phyloP scores from a whole-genome alignment of 257 asterid genomes.

The Nicotiana tabacum region DNA sequence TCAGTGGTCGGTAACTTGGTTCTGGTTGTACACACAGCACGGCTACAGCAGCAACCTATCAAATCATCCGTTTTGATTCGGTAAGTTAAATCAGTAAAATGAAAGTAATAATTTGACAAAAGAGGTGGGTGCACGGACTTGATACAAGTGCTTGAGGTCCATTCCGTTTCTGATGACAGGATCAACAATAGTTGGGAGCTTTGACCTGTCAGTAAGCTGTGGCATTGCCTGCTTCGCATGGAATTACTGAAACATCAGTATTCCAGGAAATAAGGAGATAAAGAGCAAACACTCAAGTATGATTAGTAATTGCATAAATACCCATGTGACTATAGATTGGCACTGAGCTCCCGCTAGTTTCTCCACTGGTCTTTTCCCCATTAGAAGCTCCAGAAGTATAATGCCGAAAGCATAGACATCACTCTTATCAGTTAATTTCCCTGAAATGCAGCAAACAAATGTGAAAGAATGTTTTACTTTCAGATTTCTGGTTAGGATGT shows the following conservation, averaged over 20 bases:
- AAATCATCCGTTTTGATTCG: background rate
- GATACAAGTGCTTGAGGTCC: slow-evolving; percentile 93
- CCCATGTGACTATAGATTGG: slow-evolving; percentile 90
- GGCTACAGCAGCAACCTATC: slow-evolving; percentile 94
- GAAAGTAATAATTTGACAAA: background rate
- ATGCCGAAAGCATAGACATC: slow-evolving; percentile 95
- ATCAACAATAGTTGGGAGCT: slow-evolving; percentile 84
- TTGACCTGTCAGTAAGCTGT: slow-evolving; percentile 82
- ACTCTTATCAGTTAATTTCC: slow-evolving; percentile 90
- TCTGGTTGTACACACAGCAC: slow-evolving; percentile 94
- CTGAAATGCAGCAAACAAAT: slow-evolving; percentile 32
- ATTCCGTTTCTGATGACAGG: slow-evolving; percentile 64
- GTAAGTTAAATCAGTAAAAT: background rate
- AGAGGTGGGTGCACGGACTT: slow-evolving; percentile 35
- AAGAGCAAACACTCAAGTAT: background rate
- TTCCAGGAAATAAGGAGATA: background rate
- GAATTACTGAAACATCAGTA: slow-evolving; percentile 8
- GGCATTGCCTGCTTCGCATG: slow-evolving; percentile 77
- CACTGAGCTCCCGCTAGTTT: slow-evolving; percentile 57
- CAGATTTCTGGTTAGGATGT: background rate
- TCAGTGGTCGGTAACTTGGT: slow-evolving; percentile 91
- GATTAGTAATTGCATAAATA: slow-evolving; percentile 16
- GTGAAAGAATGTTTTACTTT: background rate
- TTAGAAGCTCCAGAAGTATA: slow-evolving; percentile 83
- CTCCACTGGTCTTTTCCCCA: slow-evolving; percentile 83